These are phyloP conservation scores for Acanthamoeba culbertsoni DNA, from an alignment of 208 protist genomes.

Conservation along the genomic window DNA sequence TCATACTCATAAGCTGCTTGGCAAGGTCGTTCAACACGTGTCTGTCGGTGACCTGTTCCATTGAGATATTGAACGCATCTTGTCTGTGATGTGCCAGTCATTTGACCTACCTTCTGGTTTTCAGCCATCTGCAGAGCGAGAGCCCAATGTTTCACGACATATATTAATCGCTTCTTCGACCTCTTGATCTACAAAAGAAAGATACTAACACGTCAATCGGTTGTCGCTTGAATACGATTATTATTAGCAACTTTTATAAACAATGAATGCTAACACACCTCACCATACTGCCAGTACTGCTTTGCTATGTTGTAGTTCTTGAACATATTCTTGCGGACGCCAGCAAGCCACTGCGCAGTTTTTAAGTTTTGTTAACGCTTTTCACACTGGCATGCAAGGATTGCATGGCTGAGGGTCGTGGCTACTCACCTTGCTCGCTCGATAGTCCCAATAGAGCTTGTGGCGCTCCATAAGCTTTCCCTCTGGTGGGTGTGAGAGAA, in stretches of 20 bases:
- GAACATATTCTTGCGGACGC: constrained; percentile 4
- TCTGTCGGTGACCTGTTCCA: background rate
- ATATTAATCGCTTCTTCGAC: constrained; percentile 31
- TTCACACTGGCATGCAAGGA: no score
- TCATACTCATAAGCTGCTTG: background rate
- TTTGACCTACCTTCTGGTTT: background rate
- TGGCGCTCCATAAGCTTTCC: constrained; percentile 10
- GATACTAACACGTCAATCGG: background rate
- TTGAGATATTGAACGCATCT: background rate
- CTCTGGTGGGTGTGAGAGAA: background rate
- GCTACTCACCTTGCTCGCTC: background rate
- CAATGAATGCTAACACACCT: background rate
- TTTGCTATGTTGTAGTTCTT: constrained; percentile 51
- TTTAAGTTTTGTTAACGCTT: no score
- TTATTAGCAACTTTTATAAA: background rate
- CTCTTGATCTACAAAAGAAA: background rate
- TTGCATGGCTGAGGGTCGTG: background rate
- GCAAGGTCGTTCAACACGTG: background rate
- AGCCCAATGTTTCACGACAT: constrained; percentile 41
- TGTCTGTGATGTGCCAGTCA: background rate
- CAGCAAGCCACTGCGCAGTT: background rate
- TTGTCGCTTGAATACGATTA: background rate
- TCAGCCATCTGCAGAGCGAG: constrained; percentile 14
- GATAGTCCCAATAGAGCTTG: constrained; percentile 27
- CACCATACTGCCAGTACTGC: constrained; percentile 29